Evolutionary conservation across 768 basidiomycete species (phyloP), one percentile per base, ranked within the genome.

Genomic region (Phaffia tasmanica): DNA sequence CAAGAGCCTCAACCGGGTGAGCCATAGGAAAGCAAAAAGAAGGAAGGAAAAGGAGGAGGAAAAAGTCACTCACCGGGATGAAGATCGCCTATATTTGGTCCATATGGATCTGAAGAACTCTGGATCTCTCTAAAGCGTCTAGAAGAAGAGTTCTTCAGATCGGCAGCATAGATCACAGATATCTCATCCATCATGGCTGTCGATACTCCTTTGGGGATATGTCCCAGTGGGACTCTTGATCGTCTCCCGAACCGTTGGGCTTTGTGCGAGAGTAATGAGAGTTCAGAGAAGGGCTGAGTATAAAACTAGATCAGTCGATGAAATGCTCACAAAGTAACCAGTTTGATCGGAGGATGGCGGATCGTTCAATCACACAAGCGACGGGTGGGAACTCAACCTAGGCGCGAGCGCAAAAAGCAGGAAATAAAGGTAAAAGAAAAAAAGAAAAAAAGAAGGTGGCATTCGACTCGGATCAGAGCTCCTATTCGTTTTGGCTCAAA

Each of bases 71-170:
- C 35, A 42, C 35, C 35, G 35, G 35, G 55, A 29, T 67, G 66
- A 3, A 67, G 27, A 29, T 67, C 66, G 2, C 66, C 66, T 18
- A 50, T 42, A 5, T 42, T 42, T 29, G 61, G 61, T 7, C 59
- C 57, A 30, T n/a, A 5, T 49, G 8, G 55, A 9, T 59, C 62
- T 9, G 57, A 25, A 4, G 18, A 14, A 1, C 49, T 48, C 14
- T 69, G 62, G 57, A 69, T 48, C 47, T 69, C 67, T 1, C 67
- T 27, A 51, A 69, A 69, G 0, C 67, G 62, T 18, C 67, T 48
- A 7, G 6, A 8, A 16, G 57, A 30, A 16, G 62, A 57, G 19
- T 53, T 15, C 1, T n/a, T 19, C 19, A 69, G 64, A 42, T 63
- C 67, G n/a, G 18, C 47, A 25, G 11, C 27, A 62, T 57, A 69